Evolutionary conservation across 2,329 filamentous ascomycete genomes (phyloP).

Genomic region (Graphilbum sp.): DNA sequence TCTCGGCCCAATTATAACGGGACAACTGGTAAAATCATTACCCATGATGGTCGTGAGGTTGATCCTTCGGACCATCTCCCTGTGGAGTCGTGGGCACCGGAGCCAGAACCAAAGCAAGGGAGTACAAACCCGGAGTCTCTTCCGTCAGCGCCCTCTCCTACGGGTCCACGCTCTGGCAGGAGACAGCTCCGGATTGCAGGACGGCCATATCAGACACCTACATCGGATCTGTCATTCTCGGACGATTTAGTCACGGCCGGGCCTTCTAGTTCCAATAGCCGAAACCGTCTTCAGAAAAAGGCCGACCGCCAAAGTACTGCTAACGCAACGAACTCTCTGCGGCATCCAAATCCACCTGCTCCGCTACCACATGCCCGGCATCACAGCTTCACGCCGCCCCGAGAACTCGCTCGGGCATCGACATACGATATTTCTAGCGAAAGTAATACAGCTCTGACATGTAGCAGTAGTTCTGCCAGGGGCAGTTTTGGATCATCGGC

Average conservation of each 20-base stretch:
- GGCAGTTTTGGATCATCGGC: constrained; percentile 15
- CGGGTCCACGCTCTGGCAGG: constrained; percentile 32
- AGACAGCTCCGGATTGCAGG: constrained; percentile 32
- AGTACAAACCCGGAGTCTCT: constrained; percentile 9
- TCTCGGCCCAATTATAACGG: constrained; percentile 29
- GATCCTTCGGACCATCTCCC: constrained; percentile 71
- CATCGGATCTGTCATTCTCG: constrained; percentile 14
- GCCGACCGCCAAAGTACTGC: constrained; percentile 22
- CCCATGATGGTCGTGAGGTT: constrained; percentile 57
- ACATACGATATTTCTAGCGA: constrained; percentile 38
- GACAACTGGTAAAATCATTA: constrained; percentile 53
- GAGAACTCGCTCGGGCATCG: constrained; percentile 26
- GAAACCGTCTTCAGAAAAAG: constrained; percentile 52
- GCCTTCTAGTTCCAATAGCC: constrained; percentile 19
- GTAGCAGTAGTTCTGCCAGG: constrained; percentile 13
- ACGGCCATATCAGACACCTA: constrained; percentile 24
- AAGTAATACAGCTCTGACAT: constrained; percentile 25
- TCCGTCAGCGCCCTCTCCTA: constrained; percentile 10
- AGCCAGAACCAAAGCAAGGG: constrained; percentile 45
- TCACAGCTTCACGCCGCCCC: constrained; percentile 23
- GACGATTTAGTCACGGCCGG: constrained; percentile 18
- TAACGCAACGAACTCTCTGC: neutral
- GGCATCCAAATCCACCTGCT: constrained; percentile 27
- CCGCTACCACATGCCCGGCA: constrained; percentile 35
- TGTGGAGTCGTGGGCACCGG: constrained; percentile 60